Evolutionary conservation across 305 asterid genomes (phyloP), one percentile per base, ranked within the genome.

Genomic region (Rubia balearica): DNA sequence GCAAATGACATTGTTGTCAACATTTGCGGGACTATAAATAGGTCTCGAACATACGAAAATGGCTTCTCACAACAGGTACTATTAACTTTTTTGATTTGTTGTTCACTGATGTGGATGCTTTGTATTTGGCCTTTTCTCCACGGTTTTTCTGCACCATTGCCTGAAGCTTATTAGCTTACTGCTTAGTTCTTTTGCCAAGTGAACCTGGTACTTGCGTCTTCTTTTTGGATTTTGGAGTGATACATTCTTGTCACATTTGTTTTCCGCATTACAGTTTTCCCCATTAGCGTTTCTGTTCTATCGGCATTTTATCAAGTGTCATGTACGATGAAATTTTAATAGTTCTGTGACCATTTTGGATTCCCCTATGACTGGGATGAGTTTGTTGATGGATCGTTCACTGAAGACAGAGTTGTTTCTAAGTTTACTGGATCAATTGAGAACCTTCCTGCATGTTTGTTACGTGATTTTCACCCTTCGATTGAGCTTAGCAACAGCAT

Each of bases 311-410:
- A 8, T 22, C 21, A 3, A 13, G 48, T 16, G 13, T 65, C 19
- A 12, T 48, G 21, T 71, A 0, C 61, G 17, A 22, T 33, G 11
- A 51, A 22, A 41, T 6, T 21, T 17, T 51, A 65, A 48, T 80
- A 89, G 96, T 79, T 88, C 1, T 85, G 90, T 70, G 49, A 77
- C 41, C 75, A 84, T 74, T 70, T 82, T 75, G 98, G 96, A 74
- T 92, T 90, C 81, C 97, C 98, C 5, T 81, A 83, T 73, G 74
- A 85, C 83, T 92, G 97, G 98, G 92, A 87, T 81, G 91, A 90
- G 30, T 83, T 70, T 67, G 71, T 85, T 65, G 73, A 76, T 55
- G 66, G 66, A 62, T 80, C 84, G 57, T 79, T 67, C 71, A 60
- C 53, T 41, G 81, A 78, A 81, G 81, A 80, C 68, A 67, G 79